phyloP scores from a whole-genome alignment of 768 basidiomycete species.

The Lanmaoa rubissima region DNA sequence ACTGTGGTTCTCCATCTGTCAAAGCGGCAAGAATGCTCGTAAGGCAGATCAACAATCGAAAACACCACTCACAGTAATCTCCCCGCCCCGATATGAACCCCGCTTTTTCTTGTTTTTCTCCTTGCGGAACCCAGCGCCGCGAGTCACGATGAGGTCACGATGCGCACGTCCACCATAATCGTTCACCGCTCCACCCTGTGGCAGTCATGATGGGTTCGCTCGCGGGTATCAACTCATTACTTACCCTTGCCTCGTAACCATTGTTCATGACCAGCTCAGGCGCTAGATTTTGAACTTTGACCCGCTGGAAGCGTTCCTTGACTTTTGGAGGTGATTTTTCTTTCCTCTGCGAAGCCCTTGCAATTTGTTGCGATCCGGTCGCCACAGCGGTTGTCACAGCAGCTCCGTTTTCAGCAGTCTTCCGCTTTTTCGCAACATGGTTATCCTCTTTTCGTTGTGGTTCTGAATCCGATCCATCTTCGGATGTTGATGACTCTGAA shows the following conservation, averaged over 20 bases:
- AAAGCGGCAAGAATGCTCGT: constrained; percentile 1
- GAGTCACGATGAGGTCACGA: constrained; percentile 86
- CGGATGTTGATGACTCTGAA: constrained; percentile 28
- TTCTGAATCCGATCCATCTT: constrained; percentile 5
- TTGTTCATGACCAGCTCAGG: constrained; percentile 54
- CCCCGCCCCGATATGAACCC: constrained; percentile 90
- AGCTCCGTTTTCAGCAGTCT: constrained; percentile 48
- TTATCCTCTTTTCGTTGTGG: constrained; percentile 1
- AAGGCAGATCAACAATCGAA: neutral
- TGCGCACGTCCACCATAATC: constrained; percentile 91
- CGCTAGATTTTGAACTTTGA: constrained; percentile 62
- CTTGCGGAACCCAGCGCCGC: constrained; percentile 94
- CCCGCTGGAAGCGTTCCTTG: constrained; percentile 76
- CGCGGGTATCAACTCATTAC: constrained; percentile 12
- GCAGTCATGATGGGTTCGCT: neutral
- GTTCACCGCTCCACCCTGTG: constrained; percentile 57
- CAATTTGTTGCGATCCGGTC: neutral
- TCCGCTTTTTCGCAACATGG: constrained; percentile 59
- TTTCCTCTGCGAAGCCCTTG: constrained; percentile 2
- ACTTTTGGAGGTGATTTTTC: constrained; percentile 33
- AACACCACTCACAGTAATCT: constrained; percentile 73
- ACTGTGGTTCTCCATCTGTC: constrained; percentile 77
- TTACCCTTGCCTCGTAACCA: constrained; percentile 76
- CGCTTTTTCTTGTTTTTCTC: constrained; percentile 99
- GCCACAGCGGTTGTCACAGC: constrained; percentile 47